Conservation (phyloP, 352 stramenopile species). For the Chrysophaeum taylorii region DNA sequence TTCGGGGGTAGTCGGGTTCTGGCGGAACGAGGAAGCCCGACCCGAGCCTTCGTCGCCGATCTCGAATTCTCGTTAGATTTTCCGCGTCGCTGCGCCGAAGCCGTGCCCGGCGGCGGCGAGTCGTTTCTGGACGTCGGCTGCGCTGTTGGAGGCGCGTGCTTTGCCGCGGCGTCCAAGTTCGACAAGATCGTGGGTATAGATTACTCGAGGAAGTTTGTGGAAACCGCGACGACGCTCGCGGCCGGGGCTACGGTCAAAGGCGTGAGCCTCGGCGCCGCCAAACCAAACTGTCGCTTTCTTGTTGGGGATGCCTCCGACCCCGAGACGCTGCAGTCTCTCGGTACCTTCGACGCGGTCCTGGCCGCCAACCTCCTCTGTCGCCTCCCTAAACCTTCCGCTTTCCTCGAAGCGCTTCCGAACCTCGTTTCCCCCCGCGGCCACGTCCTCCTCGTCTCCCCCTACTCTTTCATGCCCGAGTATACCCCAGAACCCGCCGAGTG, state of each 20-base stretch:
- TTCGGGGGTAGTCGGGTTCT: constrained; percentile 38
- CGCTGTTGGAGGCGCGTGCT: constrained; percentile 78
- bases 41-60: constrained; percentile 17
- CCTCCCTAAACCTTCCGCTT: constrained; percentile 75
- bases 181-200: constrained; percentile 83
- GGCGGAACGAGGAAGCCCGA: constrained; percentile 27
- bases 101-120: constrained; percentile 45
- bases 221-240: constrained; percentile 30
- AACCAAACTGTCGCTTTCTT: background rate
- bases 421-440: constrained; percentile 78
- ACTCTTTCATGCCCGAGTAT: constrained; percentile 92
- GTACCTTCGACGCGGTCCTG: constrained; percentile 83
- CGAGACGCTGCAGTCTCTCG: constrained; percentile 35
- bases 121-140: constrained; percentile 84
- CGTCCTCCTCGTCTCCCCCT: constrained; percentile 86
- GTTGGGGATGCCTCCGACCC: background rate
- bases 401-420: constrained; percentile 62
- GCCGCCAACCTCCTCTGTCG: constrained; percentile 89
- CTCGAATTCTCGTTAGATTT: constrained; percentile 67
- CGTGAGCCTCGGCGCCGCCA: background rate
- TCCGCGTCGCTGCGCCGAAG: constrained; percentile 60
- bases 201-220: constrained; percentile 45
- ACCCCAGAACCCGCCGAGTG: constrained; percentile 41
- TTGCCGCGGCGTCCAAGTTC: constrained; percentile 75
- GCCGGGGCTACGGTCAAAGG: too few species aligned